Percentiles rank a stretch among this genome's conserved stretches.
These are phyloP conservation scores for Pouteria campechiana DNA, from an alignment of 179 eudicot species.

Conservation along the genomic window DNA sequence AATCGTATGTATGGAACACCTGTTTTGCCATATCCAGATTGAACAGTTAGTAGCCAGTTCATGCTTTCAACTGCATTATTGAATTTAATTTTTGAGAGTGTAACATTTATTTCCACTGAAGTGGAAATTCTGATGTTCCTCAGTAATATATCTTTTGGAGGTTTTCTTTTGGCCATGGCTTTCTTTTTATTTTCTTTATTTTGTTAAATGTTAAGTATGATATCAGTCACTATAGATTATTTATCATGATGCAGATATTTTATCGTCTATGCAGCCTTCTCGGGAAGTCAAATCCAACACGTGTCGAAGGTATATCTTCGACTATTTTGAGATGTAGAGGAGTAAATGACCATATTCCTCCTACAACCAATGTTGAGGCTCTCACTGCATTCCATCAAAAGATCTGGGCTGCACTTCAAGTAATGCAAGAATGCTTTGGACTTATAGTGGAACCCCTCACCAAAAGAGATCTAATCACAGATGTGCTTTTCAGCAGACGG, in stretches of 20 bases:
- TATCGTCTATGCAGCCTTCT: conserved; percentile 56
- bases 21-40: too few relatives aligned
- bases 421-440: conserved; percentile 94
- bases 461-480: conserved; percentile 69
- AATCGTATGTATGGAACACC: too few relatives aligned
- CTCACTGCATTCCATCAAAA: conserved; percentile 51
- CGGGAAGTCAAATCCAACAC: conserved; percentile 49
- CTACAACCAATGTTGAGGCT: conserved; percentile 22
- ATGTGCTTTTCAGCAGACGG: conserved; percentile 77
- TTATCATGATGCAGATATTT: conserved; percentile 68
- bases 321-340: conserved; percentile 47
- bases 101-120: too few relatives aligned
- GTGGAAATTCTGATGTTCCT: too few relatives aligned
- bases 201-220: too few relatives aligned
- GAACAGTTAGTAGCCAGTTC: too few relatives aligned
- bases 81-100: too few relatives aligned
- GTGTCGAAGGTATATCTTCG: conserved; percentile 53
- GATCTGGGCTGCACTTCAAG: conserved; percentile 72
- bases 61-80: too few relatives aligned
- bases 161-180: too few relatives aligned
- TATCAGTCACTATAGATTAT: too few relatives aligned
- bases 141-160: too few relatives aligned
- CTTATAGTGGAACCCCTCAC: conserved; percentile 71
- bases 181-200: too few relatives aligned
- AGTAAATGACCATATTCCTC: conserved; percentile 10